Percentiles rank a stretch among this genome's conserved stretches.
These are phyloP conservation scores for Asparagopsis taxiformis DNA, from an alignment of 31 red algal species.

Conservation along the genomic window DNA sequence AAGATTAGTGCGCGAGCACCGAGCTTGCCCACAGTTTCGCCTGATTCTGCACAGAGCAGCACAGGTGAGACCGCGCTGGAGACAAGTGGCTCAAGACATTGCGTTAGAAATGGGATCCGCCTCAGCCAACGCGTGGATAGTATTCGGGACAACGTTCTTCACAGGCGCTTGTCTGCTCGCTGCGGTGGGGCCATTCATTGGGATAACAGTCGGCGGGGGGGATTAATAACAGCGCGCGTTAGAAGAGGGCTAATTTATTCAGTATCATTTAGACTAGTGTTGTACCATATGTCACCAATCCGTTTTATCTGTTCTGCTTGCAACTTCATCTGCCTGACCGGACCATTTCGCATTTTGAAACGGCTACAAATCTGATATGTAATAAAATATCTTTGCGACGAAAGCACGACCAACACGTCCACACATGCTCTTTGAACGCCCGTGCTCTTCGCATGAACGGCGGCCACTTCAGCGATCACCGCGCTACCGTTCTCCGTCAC, in stretches of 20 bases:
- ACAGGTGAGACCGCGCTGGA: constrained; percentile 1
- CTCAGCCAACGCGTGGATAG: neutral
- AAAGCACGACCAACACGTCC: neutral
- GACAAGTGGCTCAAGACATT: too few species aligned
- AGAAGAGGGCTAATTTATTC: neutral
- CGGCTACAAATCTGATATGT: neutral
- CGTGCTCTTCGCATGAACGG: neutral
- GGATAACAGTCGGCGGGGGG: constrained; percentile 11
- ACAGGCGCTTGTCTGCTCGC: constrained; percentile 18
- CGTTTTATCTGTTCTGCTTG: too few species aligned
- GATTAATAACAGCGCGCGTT: constrained; percentile 4
- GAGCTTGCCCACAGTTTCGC: too few species aligned
- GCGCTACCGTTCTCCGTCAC: neutral
- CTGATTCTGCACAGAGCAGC: too few species aligned
- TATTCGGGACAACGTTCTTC: constrained; percentile 32
- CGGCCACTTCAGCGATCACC: constrained; percentile 3
- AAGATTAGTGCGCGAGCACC: too few species aligned
- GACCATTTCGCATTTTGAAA: neutral
- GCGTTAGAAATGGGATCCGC: constrained; percentile 14
- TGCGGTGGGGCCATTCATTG: constrained; percentile 29
- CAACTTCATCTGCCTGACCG: too few species aligned
- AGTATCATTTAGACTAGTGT: neutral
- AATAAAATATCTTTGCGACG: neutral
- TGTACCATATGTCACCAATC: too few species aligned
- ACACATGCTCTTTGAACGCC: neutral